These are phyloP conservation scores for Hansfordia pulvinata DNA, from an alignment of 2,329 filamentous ascomycete genomes.

Conservation along the genomic window DNA sequence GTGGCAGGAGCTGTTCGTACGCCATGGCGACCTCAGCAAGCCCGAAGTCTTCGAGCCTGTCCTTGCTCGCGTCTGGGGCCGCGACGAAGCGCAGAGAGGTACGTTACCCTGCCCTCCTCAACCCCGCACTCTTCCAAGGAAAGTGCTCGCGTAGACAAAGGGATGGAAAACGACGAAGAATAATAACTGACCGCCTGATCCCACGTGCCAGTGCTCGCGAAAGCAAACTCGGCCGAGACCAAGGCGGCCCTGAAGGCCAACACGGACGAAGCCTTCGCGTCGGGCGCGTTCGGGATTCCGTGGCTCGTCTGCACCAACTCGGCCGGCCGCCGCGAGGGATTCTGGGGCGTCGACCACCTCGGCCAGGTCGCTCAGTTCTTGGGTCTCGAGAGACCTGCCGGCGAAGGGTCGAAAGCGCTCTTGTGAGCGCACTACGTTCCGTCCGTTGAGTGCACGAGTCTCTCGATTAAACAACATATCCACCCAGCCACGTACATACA, in stretches of 20 bases:
- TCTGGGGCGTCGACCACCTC: constrained; percentile 25
- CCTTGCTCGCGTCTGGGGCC: constrained; percentile 13
- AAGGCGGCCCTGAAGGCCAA: constrained; percentile 17
- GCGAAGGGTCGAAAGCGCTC: constrained; percentile 18
- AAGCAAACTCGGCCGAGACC: constrained; percentile 16
- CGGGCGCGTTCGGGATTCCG: constrained; percentile 23
- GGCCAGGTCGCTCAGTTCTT: constrained; percentile 21
- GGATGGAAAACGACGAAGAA: too few relatives aligned
- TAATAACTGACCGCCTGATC: too few relatives aligned
- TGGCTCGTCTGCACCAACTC: constrained; percentile 22
- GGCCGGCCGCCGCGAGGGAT: constrained; percentile 17
- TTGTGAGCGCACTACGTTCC: too few relatives aligned
- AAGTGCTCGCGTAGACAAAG: too few relatives aligned
- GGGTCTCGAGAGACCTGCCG: constrained; percentile 12
- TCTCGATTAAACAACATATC: too few relatives aligned
- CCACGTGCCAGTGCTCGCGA: too few relatives aligned
- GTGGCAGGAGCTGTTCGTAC: constrained; percentile 18
- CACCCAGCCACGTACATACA: too few relatives aligned
- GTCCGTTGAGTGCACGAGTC: too few relatives aligned
- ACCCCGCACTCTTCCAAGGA: too few relatives aligned
- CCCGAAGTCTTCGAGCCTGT: constrained; percentile 13
- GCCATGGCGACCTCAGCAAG: constrained; percentile 13
- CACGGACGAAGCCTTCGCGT: constrained; percentile 20
- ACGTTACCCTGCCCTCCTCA: too few relatives aligned
- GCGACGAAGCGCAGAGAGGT: constrained; percentile 11